phyloP scores from a whole-genome alignment of 2,329 filamentous ascomycete genomes.

The Aureobasidium melanogenum region DNA sequence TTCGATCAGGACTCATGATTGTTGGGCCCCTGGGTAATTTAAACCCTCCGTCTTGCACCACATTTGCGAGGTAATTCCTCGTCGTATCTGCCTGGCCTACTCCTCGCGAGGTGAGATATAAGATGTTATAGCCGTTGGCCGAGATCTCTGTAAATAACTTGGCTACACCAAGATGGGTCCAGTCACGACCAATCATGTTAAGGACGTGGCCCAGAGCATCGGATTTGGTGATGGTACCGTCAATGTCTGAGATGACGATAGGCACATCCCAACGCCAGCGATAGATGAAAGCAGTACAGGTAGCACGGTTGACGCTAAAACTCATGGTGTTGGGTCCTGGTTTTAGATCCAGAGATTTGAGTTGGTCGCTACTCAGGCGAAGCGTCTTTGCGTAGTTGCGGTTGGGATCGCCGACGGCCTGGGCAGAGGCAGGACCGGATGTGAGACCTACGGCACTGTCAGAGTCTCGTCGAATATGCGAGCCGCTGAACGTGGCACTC shows the following conservation, averaged over 20 bases:
- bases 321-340: conserved; percentile 86
- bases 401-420: conserved; percentile 56
- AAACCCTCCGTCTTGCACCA: conserved; percentile 77
- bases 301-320: conserved; percentile 92
- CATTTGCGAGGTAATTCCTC: conserved; percentile 78
- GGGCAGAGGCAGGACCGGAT: conserved; percentile 44
- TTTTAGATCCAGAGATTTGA: conserved; percentile 75
- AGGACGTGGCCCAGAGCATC: conserved; percentile 65
- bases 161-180: conserved; percentile 93
- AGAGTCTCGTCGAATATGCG: conserved; percentile 59
- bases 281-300: conserved; percentile 86
- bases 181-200: conserved; percentile 94
- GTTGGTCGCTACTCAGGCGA: conserved; percentile 86
- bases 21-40: conserved; percentile 82
- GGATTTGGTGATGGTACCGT: conserved; percentile 92
- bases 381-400: conserved; percentile 95
- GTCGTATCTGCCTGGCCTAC: conserved; percentile 92
- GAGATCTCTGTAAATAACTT: conserved; percentile 96
- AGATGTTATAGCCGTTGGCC: conserved; percentile 95
- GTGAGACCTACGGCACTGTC: conserved; percentile 59
- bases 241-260: conserved; percentile 96
- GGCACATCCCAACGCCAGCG: conserved; percentile 86
- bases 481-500: conserved; percentile 26
- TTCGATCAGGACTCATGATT: conserved; percentile 89
- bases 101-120: conserved; percentile 90